Conservation (phyloP, 2,329 filamentous ascomycete genomes). For the Colletotrichum acutatum region DNA sequence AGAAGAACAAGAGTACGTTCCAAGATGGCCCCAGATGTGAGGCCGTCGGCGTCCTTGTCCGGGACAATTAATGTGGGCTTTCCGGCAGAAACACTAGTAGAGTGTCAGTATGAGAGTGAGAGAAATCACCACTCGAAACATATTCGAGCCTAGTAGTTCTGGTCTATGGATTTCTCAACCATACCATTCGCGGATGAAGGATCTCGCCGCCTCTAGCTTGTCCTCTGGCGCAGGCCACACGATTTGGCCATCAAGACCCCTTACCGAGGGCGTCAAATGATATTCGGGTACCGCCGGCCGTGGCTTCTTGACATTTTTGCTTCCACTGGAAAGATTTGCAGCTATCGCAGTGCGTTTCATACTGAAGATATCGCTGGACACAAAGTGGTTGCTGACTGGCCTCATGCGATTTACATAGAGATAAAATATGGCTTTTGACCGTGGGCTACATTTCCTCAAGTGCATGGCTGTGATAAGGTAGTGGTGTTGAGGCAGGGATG, state of each 20-base stretch:
- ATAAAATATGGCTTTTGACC: not conserved
- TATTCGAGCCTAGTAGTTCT: not conserved
- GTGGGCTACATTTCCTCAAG: not conserved
- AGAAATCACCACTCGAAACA: not conserved
- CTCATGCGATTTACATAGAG: no score
- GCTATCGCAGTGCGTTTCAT: conserved; percentile 25
- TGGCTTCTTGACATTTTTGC: not conserved
- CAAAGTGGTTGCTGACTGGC: not conserved
- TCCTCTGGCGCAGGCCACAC: conserved; percentile 71
- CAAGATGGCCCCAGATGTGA: conserved; percentile 72
- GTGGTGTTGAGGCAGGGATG: not conserved
- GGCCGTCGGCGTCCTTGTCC: conserved; percentile 76
- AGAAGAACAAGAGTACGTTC: conserved; percentile 68
- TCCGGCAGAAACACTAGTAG: conserved; percentile 59
- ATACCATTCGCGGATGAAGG: conserved; percentile 69
- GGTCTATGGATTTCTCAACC: not conserved
- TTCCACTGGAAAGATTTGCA: not conserved
- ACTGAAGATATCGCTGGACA: not conserved
- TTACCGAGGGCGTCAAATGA: conserved; percentile 52
- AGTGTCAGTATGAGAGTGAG: conserved; percentile 18
- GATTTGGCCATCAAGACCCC: conserved; percentile 56
- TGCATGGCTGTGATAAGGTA: not conserved
- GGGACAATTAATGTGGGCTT: conserved; percentile 70
- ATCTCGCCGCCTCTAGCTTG: conserved; percentile 65
- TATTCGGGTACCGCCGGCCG: conserved; percentile 52